A percentile compares a stretch with the other conserved stretches of the same genome.
Conservation (phyloP, 129 eudicot species). For the Dittrichia graveolens region DNA sequence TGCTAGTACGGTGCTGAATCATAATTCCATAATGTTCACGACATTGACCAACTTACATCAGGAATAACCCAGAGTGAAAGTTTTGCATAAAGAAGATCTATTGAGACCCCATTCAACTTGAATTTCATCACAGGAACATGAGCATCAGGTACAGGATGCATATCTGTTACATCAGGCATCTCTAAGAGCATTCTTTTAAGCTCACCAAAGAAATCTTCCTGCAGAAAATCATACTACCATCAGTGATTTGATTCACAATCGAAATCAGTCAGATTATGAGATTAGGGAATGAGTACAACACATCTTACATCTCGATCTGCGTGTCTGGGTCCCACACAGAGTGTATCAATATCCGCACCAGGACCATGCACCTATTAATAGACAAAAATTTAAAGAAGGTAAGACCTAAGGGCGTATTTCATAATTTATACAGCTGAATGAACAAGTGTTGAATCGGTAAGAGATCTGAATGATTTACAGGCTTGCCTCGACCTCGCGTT, state of each 20-base stretch:
- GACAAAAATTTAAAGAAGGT: constrained; percentile 1
- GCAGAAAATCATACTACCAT: constrained; percentile 16
- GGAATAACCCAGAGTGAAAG: constrained; percentile 92
- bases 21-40: not conserved
- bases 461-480: not conserved
- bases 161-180: constrained; percentile 85
- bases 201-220: constrained; percentile 97
- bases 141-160: constrained; percentile 93
- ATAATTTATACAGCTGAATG: not conserved
- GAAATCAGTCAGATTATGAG: not conserved
- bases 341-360: constrained; percentile 97
- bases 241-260: constrained; percentile 9
- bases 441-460: not conserved
- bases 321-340: constrained; percentile 93
- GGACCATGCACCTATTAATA: constrained; percentile 89
- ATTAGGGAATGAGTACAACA: not conserved
- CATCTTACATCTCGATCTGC: constrained; percentile 69
- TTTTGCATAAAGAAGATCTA: constrained; percentile 94
- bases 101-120: constrained; percentile 87
- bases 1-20: constrained; percentile 8
- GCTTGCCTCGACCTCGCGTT: not conserved
- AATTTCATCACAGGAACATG: constrained; percentile 92
- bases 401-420: not conserved
- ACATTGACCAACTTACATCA: constrained; percentile 52
- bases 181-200: constrained; percentile 80